Evolutionary conservation across 192 early-diverging fungal genomes (phyloP).

Genomic region (Coemansia javaensis): DNA sequence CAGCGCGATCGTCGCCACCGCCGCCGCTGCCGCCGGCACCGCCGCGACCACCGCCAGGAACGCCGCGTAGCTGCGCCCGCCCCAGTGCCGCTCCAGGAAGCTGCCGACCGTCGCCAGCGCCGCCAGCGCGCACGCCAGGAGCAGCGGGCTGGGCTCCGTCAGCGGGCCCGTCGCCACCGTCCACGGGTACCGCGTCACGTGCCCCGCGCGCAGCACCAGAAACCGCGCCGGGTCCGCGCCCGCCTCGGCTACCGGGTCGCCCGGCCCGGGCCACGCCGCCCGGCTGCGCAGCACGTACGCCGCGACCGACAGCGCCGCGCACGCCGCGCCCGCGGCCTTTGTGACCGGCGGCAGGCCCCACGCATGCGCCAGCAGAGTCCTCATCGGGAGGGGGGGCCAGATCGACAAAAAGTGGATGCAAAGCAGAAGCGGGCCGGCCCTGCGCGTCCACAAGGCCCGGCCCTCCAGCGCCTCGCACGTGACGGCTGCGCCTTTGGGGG

Average conservation of each 20-base stretch:
- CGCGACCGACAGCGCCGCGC: constrained; percentile 14
- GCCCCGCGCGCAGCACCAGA: constrained; percentile 38
- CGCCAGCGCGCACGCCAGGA: constrained; percentile 16
- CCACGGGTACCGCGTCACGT: constrained; percentile 38
- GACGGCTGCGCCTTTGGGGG: too few species aligned
- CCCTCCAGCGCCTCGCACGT: too few species aligned
- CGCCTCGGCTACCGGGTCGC: constrained; percentile 8
- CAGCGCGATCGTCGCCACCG: constrained; percentile 4
- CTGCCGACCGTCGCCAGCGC: constrained; percentile 52
- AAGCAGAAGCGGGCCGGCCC: too few species aligned
- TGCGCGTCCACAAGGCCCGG: too few species aligned
- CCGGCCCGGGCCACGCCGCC: background rate
- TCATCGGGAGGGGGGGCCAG: constrained; percentile 9
- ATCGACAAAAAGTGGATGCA: background rate
- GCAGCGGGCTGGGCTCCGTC: constrained; percentile 29
- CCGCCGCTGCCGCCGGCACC: constrained; percentile 52
- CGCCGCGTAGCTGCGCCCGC: constrained; percentile 66
- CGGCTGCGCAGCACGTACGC: constrained; percentile 14
- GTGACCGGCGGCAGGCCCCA: constrained; percentile 31
- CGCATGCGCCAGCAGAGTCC: constrained; percentile 15
- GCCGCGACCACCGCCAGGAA: constrained; percentile 53
- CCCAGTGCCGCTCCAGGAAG: constrained; percentile 85
- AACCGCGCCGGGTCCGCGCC: constrained; percentile 25
- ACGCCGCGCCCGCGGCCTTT: constrained; percentile 14
- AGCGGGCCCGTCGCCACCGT: constrained; percentile 33